A percentile compares a stretch with the other conserved stretches of the same genome.
phyloP scores from a whole-genome alignment of 1,139 yeast genomes.

The Yamadazyma pseudoaaseri region DNA sequence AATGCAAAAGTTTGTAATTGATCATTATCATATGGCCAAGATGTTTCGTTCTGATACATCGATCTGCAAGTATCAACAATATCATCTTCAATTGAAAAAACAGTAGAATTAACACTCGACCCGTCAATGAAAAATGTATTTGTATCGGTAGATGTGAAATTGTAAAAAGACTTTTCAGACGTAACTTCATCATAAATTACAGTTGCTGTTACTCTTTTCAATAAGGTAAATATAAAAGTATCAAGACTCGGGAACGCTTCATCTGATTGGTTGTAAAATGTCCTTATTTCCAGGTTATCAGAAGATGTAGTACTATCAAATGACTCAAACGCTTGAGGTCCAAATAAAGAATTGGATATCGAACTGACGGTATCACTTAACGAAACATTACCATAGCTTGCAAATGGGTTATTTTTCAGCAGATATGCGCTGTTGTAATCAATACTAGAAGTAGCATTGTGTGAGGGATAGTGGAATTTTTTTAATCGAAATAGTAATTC shows the following conservation, averaged over 20 bases:
- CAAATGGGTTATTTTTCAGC: constrained; percentile 7
- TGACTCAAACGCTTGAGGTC: constrained; percentile 23
- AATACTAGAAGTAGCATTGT: constrained; percentile 5
- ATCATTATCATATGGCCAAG: not conserved
- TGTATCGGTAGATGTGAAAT: constrained; percentile 19
- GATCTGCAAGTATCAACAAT: constrained; percentile 8
- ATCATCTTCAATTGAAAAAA: constrained; percentile 2
- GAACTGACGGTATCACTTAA: constrained; percentile 23
- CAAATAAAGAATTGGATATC: constrained; percentile 22
- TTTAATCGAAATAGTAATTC: constrained; percentile 41
- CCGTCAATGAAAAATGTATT: constrained; percentile 19
- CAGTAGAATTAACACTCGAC: constrained; percentile 14
- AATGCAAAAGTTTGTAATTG: constrained; percentile 18
- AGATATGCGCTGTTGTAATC: constrained; percentile 7
- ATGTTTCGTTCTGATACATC: constrained; percentile 2
- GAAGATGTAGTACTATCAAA: constrained; percentile 6
- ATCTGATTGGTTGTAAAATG: constrained; percentile 23
- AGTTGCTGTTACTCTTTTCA: constrained; percentile 41
- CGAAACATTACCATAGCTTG: constrained; percentile 27
- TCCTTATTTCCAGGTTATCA: not conserved
- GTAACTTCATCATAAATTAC: constrained; percentile 28
- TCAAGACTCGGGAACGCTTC: constrained; percentile 38
- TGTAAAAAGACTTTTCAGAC: constrained; percentile 4
- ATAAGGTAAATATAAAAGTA: constrained; percentile 40
- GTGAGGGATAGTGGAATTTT: constrained; percentile 29